Evolutionary conservation across 768 basidiomycete genomes (phyloP).

Genomic region (Clitopilus hobsonii): DNA sequence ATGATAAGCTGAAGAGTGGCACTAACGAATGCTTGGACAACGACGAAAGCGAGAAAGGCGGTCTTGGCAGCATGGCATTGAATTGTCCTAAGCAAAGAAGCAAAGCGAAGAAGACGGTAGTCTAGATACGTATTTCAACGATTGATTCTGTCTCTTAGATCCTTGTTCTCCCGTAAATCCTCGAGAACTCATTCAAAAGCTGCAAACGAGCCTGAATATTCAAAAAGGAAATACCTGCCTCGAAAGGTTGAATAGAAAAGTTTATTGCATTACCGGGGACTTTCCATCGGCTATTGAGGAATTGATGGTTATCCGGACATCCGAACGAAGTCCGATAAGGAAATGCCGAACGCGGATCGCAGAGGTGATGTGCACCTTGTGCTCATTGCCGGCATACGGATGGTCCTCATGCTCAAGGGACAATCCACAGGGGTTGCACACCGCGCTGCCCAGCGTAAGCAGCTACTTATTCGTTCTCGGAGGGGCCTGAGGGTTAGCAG

Average conservation of each 20-base stretch:
- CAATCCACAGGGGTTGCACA: not conserved
- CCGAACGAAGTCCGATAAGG: not conserved
- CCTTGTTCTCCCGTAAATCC: not conserved
- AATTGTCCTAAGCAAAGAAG: not conserved
- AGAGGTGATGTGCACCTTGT: not conserved
- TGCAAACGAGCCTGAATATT: not conserved
- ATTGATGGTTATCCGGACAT: not conserved
- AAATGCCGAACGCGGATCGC: not conserved
- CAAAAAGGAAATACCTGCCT: slow-evolving; percentile 1
- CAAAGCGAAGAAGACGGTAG: not conserved
- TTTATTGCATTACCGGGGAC: not conserved
- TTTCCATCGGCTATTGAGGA: not conserved
- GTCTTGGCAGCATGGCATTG: not conserved
- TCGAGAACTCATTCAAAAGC: not conserved
- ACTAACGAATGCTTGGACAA: not conserved
- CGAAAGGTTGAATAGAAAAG: not conserved
- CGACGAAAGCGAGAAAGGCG: not conserved
- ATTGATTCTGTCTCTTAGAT: not conserved
- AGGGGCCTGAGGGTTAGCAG: not conserved
- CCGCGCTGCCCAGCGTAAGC: not conserved
- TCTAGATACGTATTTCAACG: not conserved
- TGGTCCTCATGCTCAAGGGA: not conserved
- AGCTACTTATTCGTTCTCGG: not conserved
- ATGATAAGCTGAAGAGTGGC: not conserved
- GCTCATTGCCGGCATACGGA: not conserved